phyloP scores from a whole-genome alignment of 73 alveolate species.

The Symbiodinium natans region DNA sequence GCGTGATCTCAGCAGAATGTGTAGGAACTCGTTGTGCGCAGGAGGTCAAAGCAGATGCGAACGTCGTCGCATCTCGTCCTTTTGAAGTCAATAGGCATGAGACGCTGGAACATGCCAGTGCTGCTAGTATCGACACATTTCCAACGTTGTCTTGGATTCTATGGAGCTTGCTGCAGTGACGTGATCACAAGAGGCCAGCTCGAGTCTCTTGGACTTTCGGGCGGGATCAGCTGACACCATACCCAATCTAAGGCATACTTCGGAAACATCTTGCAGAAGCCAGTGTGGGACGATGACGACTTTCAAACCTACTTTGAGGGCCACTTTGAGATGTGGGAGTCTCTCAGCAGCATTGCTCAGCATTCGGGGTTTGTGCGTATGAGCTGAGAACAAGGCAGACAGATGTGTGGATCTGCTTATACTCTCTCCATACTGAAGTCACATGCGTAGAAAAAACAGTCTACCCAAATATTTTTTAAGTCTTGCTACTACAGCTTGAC shows the following conservation, averaged over 20 bases:
- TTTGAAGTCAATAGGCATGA: background rate
- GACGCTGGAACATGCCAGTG: background rate
- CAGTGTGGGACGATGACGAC: slow-evolving; percentile 94
- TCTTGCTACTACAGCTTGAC: background rate
- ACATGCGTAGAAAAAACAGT: too few relatives aligned
- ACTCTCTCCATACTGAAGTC: too few relatives aligned
- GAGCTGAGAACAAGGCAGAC: too few relatives aligned
- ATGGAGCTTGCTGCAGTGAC: too few relatives aligned
- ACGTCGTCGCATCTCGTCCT: slow-evolving; percentile 29
- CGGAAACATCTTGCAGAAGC: slow-evolving; percentile 83
- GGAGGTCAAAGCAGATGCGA: slow-evolving; percentile 69
- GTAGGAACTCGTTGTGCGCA: background rate
- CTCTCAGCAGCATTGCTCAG: background rate
- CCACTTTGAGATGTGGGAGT: slow-evolving; percentile 92
- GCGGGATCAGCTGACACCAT: too few relatives aligned
- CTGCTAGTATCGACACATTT: background rate
- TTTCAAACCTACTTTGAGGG: slow-evolving; percentile 87
- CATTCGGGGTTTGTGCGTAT: too few relatives aligned
- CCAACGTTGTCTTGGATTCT: too few relatives aligned
- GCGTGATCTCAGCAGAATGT: background rate
- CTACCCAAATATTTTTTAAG: too few relatives aligned
- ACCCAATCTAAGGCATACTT: slow-evolving; percentile 83
- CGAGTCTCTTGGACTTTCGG: too few relatives aligned
- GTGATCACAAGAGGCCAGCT: too few relatives aligned
- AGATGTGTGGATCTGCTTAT: too few relatives aligned